Evolutionary conservation across 441 rosid genomes (phyloP).

Genomic region (Manihot esculenta): DNA sequence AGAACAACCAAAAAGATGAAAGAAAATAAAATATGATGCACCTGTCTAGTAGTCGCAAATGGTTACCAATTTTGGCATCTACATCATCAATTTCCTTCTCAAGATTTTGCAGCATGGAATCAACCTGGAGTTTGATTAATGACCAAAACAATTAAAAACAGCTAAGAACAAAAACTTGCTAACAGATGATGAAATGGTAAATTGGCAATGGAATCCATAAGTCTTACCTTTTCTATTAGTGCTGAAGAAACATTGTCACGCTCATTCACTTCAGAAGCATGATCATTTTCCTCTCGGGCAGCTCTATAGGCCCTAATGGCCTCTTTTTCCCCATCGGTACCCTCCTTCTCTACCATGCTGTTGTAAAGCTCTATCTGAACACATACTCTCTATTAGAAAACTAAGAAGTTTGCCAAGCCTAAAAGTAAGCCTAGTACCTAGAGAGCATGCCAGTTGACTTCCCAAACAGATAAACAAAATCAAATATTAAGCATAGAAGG

Average conservation of each 20-base stretch:
- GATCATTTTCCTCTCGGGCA: conserved; percentile 63
- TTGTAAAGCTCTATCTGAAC: conserved; percentile 75
- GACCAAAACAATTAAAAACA: conserved; percentile 23
- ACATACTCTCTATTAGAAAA: conserved; percentile 11
- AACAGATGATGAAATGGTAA: neutral
- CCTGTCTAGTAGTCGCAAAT: conserved; percentile 85
- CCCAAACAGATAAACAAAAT: conserved; percentile 11
- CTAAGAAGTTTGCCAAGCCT: neutral
- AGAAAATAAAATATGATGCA: conserved; percentile 22
- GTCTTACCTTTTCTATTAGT: conserved; percentile 61
- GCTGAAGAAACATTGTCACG: conserved; percentile 71
- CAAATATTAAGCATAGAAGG: neutral
- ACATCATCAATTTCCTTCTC: conserved; percentile 90
- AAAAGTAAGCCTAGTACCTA: neutral
- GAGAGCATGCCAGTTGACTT: conserved; percentile 1
- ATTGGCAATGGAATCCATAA: neutral
- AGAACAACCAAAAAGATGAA: neutral
- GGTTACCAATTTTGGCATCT: conserved; percentile 77
- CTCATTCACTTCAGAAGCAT: conserved; percentile 43
- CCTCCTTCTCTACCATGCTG: conserved; percentile 68
- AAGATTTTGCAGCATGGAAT: conserved; percentile 79
- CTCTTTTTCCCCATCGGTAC: conserved; percentile 57
- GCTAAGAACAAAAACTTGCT: neutral
- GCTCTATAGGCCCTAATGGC: conserved; percentile 70
- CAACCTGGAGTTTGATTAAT: conserved; percentile 47